phyloP scores from a whole-genome alignment of 306 rosid species.

The Parietaria judaica region DNA sequence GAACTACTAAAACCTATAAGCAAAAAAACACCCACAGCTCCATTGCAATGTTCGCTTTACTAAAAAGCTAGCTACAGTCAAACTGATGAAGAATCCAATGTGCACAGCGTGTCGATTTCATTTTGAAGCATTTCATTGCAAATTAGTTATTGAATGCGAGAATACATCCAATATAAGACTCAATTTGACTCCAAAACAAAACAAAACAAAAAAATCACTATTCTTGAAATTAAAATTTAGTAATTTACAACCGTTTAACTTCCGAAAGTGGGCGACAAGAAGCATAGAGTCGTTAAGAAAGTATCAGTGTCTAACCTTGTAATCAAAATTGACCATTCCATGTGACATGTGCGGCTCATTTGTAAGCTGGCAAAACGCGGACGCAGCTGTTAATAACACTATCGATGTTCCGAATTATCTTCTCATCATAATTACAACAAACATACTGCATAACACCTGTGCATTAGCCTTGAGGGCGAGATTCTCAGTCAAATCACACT shows the following conservation, averaged over 20 bases:
- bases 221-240: neutral
- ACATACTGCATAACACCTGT: constrained; percentile 40
- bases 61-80: too few relatives aligned
- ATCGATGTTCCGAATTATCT: neutral
- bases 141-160: too few relatives aligned
- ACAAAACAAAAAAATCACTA: neutral
- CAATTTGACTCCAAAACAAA: too few relatives aligned
- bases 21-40: too few relatives aligned
- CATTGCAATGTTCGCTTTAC: too few relatives aligned
- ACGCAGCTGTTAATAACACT: constrained; percentile 8
- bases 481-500: constrained; percentile 68
- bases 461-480: constrained; percentile 87
- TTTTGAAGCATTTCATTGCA: too few relatives aligned
- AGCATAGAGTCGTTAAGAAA: neutral
- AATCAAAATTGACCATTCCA: constrained; percentile 85
- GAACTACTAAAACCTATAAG: too few relatives aligned
- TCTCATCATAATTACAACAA: neutral
- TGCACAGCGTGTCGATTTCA: too few relatives aligned
- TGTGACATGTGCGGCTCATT: constrained; percentile 97
- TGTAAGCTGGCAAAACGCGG: constrained; percentile 52
- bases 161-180: too few relatives aligned
- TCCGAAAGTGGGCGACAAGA: too few relatives aligned
- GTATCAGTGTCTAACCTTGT: constrained; percentile 56
- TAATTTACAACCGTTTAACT: too few relatives aligned
- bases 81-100: too few relatives aligned